Percentiles rank a stretch among this genome's conserved stretches.
Evolutionary conservation across 2,329 filamentous ascomycete genomes (phyloP).

Genomic region (Trichoderma lentiforme): DNA sequence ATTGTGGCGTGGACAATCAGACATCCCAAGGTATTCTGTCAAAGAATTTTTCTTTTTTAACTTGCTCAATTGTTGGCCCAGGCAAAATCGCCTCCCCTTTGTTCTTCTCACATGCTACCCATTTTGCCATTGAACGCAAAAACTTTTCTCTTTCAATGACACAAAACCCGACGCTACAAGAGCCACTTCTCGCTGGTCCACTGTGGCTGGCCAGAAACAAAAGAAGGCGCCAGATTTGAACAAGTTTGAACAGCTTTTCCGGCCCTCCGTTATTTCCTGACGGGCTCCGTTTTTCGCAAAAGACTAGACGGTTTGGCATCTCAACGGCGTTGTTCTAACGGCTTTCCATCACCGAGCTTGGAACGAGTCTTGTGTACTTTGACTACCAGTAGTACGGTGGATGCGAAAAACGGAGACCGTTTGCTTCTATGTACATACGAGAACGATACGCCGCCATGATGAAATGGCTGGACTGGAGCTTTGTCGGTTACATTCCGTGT

Average conservation of each 20-base stretch:
- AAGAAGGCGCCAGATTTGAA: neutral
- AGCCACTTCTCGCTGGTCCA: constrained; percentile 2
- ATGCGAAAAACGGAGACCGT: neutral
- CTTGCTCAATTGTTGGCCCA: neutral
- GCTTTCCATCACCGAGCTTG: neutral
- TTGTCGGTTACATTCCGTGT: neutral
- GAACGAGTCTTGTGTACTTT: neutral
- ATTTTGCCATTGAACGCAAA: neutral
- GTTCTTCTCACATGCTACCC: neutral
- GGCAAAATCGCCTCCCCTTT: neutral
- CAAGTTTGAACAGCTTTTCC: neutral
- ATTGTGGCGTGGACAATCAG: neutral
- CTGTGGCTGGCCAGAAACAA: neutral
- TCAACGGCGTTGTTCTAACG: neutral
- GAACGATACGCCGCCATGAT: neutral
- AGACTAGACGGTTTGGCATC: neutral
- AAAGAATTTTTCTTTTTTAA: neutral
- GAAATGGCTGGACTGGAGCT: neutral
- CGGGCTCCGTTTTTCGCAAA: neutral
- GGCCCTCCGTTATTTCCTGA: neutral
- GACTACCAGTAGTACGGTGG: neutral
- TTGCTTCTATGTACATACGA: neutral
- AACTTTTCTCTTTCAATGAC: neutral
- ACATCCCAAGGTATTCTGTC: neutral
- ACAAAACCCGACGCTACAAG: neutral